phyloP scores from a whole-genome alignment of 345 rosid genomes.

The Lepidium didymum region DNA sequence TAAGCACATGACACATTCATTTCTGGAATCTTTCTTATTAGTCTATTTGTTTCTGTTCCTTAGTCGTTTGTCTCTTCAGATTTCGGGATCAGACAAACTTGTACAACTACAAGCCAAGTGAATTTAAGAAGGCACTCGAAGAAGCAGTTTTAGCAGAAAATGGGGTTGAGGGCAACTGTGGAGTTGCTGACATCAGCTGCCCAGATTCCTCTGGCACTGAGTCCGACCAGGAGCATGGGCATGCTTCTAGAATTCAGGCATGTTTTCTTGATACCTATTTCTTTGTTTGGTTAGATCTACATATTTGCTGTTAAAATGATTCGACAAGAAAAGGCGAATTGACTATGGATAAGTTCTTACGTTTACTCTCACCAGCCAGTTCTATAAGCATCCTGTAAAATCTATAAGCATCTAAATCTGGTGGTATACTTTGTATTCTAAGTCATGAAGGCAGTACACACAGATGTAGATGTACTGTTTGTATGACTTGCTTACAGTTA shows the following conservation, averaged over 20 bases:
- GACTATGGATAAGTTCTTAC: neutral
- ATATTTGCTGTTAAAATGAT: neutral
- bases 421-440: too few relatives aligned
- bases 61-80: slow-evolving; percentile 34
- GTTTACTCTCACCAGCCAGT: neutral
- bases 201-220: slow-evolving; percentile 37
- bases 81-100: slow-evolving; percentile 74
- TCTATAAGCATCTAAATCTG: too few relatives aligned
- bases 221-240: slow-evolving; percentile 40
- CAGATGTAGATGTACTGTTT: neutral
- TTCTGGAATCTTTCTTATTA: neutral
- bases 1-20: slow-evolving; percentile 22
- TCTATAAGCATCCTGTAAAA: neutral
- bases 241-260: slow-evolving; percentile 40
- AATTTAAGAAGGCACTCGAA: slow-evolving; percentile 72
- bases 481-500: neutral
- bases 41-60: slow-evolving; percentile 9
- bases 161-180: slow-evolving; percentile 36
- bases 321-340: neutral
- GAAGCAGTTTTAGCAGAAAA: slow-evolving; percentile 81
- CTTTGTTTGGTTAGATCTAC: neutral
- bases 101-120: slow-evolving; percentile 67
- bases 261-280: slow-evolving; percentile 18
- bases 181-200: slow-evolving; percentile 30
- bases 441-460: neutral